These are phyloP conservation scores for Warburgia ugandensis DNA, from an alignment of 164 flowering plant genomes.

Conservation along the genomic window DNA sequence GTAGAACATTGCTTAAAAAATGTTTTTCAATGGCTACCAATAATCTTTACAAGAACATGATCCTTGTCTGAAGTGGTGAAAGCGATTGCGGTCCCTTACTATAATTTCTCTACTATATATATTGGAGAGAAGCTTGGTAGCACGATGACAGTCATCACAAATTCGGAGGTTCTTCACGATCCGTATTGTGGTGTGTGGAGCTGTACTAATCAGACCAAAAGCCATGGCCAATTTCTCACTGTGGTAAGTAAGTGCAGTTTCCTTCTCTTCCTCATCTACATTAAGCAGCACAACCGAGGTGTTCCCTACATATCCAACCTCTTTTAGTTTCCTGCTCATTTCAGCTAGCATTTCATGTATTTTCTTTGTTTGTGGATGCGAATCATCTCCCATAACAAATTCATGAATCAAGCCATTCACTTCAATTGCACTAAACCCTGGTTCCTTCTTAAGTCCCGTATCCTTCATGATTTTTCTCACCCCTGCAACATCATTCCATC, in stretches of 20 bases:
- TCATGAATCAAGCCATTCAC: slow-evolving; percentile 33
- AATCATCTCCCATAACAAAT: slow-evolving; percentile 32
- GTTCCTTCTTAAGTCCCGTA: slow-evolving; percentile 32
- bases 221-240: slow-evolving; percentile 55
- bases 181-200: slow-evolving; percentile 33
- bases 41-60: slow-evolving; percentile 45
- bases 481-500: slow-evolving; percentile 44
- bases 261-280: slow-evolving; percentile 50
- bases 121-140: slow-evolving; percentile 34
- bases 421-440: slow-evolving; percentile 39
- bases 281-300: slow-evolving; percentile 32
- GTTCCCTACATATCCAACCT: slow-evolving; percentile 30
- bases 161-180: slow-evolving; percentile 43
- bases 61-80: slow-evolving; percentile 45
- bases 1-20: slow-evolving; percentile 12
- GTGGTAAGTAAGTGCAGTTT: slow-evolving; percentile 34
- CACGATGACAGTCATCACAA: slow-evolving; percentile 33
- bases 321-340: slow-evolving; percentile 36
- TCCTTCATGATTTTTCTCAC: slow-evolving; percentile 36
- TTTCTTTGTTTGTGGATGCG: slow-evolving; percentile 23
- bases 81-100: slow-evolving; percentile 47
- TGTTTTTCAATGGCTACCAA: slow-evolving; percentile 24
- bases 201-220: slow-evolving; percentile 36
- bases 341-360: slow-evolving; percentile 33
- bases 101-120: slow-evolving; percentile 35